phyloP scores from a whole-genome alignment of 768 basidiomycete species.

The Exsudoporus frostii region DNA sequence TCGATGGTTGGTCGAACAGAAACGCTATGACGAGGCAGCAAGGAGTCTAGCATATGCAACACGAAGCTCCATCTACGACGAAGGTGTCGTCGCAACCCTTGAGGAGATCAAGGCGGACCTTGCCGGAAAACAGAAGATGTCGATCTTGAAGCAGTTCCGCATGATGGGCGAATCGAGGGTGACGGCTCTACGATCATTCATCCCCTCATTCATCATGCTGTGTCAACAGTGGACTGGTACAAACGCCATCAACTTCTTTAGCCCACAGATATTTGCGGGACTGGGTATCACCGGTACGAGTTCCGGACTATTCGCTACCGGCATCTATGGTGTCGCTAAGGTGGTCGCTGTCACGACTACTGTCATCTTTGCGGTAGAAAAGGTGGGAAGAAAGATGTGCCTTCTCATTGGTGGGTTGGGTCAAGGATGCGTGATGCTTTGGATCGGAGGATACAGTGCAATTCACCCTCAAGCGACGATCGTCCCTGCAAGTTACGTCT shows the following conservation, averaged over 20 bases:
- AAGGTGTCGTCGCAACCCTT: constrained; percentile 35
- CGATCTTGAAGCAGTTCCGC: constrained; percentile 35
- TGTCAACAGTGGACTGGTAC: constrained; percentile 51
- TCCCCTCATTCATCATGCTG: constrained; percentile 47
- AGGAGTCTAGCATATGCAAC: constrained; percentile 36
- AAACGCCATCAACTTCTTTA: constrained; percentile 55
- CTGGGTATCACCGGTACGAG: constrained; percentile 45
- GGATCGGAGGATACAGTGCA: constrained; percentile 35
- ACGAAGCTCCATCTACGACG: constrained; percentile 33
- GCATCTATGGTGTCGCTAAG: constrained; percentile 39
- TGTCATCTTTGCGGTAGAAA: constrained; percentile 47
- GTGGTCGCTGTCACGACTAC: constrained; percentile 40
- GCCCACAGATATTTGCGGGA: constrained; percentile 47
- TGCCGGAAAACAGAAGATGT: constrained; percentile 36
- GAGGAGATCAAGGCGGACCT: constrained; percentile 50
- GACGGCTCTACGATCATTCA: constrained; percentile 42
- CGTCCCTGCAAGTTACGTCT: constrained; percentile 36
- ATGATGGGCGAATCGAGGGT: constrained; percentile 44
- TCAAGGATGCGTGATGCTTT: constrained; percentile 41
- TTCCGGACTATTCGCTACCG: constrained; percentile 49
- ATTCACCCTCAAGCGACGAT: constrained; percentile 28
- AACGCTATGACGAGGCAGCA: constrained; percentile 40
- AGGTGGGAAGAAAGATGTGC: constrained; percentile 46
- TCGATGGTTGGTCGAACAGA: constrained; percentile 51
- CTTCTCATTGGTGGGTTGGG: constrained; percentile 48